Conservation (phyloP, 1,139 yeast species). For the Meyerozyma sp. region DNA sequence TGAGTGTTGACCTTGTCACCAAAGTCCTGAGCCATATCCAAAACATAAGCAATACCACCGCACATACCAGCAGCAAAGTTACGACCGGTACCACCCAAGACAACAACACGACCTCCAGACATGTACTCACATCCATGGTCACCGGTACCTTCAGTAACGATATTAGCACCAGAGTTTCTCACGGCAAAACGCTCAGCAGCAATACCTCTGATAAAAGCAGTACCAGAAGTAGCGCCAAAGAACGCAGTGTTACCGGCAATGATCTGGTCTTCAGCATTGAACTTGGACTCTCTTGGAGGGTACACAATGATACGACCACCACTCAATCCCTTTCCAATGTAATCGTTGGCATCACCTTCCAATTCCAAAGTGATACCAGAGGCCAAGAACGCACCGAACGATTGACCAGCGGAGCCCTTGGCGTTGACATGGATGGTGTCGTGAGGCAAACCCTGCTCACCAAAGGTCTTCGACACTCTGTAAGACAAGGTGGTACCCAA, state of each 20-base stretch:
- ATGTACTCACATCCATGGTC: conserved; percentile 99
- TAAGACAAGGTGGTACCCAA: conserved; percentile 92
- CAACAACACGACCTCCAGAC: conserved; percentile 98
- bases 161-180: conserved; percentile 96
- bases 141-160: conserved; percentile 96
- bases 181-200: conserved; percentile 99
- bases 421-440: conserved; percentile 93
- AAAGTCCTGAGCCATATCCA: conserved; percentile 93
- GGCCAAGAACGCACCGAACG: conserved; percentile 96
- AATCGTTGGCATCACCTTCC: conserved; percentile 97
- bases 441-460: conserved; percentile 90
- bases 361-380: conserved; percentile 92
- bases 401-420: conserved; percentile 95
- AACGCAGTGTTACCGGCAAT: conserved; percentile 96
- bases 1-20: conserved; percentile 72
- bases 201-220: conserved; percentile 91
- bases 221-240: conserved; percentile 96
- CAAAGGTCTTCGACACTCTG: conserved; percentile 88
- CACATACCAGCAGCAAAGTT: conserved; percentile 99
- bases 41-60: conserved; percentile 97
- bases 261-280: conserved; percentile 94
- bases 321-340: conserved; percentile 94
- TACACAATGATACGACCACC: conserved; percentile 92
- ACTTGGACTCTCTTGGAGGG: conserved; percentile 79
- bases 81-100: conserved; percentile 87